Evolutionary conservation across 2,329 filamentous ascomycete genomes (phyloP).

Genomic region (Talaromyces sp.): DNA sequence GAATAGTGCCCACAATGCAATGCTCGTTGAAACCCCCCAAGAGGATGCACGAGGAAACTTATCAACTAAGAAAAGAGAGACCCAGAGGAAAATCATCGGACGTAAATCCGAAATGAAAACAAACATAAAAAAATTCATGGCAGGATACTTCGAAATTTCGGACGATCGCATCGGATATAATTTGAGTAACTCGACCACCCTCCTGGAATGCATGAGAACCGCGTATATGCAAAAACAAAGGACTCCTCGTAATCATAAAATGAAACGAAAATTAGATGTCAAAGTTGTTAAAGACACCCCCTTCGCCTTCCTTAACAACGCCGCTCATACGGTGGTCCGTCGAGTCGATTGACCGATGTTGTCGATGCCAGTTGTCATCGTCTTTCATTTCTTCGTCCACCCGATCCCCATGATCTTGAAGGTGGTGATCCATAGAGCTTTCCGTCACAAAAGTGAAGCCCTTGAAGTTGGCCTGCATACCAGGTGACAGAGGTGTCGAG

Average conservation of each 20-base stretch:
- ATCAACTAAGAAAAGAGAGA: neutral
- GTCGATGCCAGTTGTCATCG: conserved; percentile 30
- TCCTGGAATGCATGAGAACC: conserved; percentile 8
- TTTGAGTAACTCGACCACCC: conserved; percentile 2
- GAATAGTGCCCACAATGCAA: neutral
- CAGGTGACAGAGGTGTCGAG: conserved; percentile 87
- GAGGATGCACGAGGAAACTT: neutral
- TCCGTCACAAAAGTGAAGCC: conserved; percentile 99
- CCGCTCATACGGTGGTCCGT: conserved; percentile 40
- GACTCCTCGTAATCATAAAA: conserved; percentile 34
- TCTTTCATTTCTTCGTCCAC: conserved; percentile 40
- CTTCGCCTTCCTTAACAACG: conserved; percentile 35
- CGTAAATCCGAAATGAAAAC: neutral
- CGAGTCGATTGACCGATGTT: conserved; percentile 25
- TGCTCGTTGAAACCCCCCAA: neutral
- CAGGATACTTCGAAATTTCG: neutral
- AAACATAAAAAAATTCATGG: neutral
- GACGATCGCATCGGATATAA: neutral
- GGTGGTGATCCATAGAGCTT: conserved; percentile 71
- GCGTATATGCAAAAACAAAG: conserved; percentile 14
- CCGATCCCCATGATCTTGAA: conserved; percentile 31
- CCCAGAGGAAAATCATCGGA: no score
- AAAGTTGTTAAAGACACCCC: conserved; percentile 40
- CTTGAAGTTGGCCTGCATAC: conserved; percentile 95
- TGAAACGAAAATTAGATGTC: conserved; percentile 36